These are phyloP conservation scores for Leccinum laetum DNA, from an alignment of 1,284 basidiomycete species.

Conservation along the genomic window DNA sequence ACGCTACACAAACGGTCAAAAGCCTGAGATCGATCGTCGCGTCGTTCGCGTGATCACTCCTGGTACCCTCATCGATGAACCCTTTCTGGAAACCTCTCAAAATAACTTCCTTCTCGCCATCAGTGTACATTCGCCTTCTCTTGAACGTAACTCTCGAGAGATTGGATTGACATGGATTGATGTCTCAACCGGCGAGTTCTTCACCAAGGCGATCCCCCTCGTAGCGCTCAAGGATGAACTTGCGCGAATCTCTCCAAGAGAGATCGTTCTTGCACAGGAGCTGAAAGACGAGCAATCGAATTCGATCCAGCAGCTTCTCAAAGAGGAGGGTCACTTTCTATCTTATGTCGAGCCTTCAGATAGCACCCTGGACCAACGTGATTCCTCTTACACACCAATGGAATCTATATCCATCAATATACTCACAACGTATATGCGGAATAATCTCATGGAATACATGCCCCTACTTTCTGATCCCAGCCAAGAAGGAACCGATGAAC, in stretches of 20 bases:
- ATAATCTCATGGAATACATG: conserved; percentile 80
- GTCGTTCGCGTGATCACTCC: conserved; percentile 89
- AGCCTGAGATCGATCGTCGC: conserved; percentile 66
- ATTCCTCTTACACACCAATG: conserved; percentile 30
- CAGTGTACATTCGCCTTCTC: conserved; percentile 25
- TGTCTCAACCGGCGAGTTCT: conserved; percentile 94
- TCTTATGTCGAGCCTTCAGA: conserved; percentile 39
- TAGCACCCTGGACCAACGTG: conserved; percentile 1
- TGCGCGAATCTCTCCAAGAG: conserved; percentile 79
- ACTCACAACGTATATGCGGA: conserved; percentile 69
- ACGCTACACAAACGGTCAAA: conserved; percentile 43
- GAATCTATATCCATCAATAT: conserved; percentile 67
- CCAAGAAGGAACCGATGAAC: conserved; percentile 53
- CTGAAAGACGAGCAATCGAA: conserved; percentile 41
- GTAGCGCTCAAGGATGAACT: conserved; percentile 79
- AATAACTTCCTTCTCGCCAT: conserved; percentile 89
- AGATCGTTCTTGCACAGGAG: conserved; percentile 69
- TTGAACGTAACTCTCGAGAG: conserved; percentile 10
- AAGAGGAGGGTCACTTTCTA: conserved; percentile 53
- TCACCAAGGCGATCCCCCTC: conserved; percentile 61
- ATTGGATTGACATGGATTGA: conserved; percentile 88
- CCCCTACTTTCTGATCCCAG: conserved; percentile 62
- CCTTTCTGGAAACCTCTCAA: conserved; percentile 81
- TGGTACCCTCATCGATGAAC: conserved; percentile 89
- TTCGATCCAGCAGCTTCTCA: conserved; percentile 46